These are phyloP conservation scores for Laetiporus sulphureus DNA, from an alignment of 1,284 basidiomycete species.

Conservation along the genomic window DNA sequence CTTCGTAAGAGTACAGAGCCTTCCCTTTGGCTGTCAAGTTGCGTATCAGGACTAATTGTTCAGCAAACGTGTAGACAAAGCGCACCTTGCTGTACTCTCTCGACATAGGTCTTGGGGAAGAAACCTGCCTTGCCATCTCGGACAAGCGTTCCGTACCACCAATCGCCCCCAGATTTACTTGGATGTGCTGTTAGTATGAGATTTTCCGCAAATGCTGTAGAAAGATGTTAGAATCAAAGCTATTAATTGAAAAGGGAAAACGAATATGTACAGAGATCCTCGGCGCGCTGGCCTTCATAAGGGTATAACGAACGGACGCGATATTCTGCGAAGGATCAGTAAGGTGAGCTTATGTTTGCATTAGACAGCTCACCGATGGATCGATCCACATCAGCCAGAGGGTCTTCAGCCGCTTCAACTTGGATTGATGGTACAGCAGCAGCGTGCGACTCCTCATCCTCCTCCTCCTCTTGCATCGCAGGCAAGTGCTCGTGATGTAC, in stretches of 20 bases:
- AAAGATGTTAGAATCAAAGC: background rate
- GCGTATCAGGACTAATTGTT: slow-evolving; percentile 13
- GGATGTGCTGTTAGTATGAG: slow-evolving; percentile 77
- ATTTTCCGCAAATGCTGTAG: slow-evolving; percentile 77
- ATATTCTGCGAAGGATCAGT: slow-evolving; percentile 37
- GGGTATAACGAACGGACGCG: slow-evolving; percentile 77
- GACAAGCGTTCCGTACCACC: slow-evolving; percentile 88
- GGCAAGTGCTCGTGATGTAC: slow-evolving; percentile 39
- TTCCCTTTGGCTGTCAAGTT: slow-evolving; percentile 50
- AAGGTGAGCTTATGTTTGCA: no score
- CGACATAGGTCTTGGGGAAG: slow-evolving; percentile 89
- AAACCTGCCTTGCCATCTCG: slow-evolving; percentile 72
- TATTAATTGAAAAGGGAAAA: background rate
- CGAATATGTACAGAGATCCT: slow-evolving; percentile 70
- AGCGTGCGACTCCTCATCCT: slow-evolving; percentile 34
- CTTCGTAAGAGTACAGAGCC: slow-evolving; percentile 76
- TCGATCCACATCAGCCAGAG: slow-evolving; percentile 76
- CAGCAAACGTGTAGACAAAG: slow-evolving; percentile 12
- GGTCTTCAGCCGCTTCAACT: slow-evolving; percentile 45
- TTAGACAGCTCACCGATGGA: slow-evolving; percentile 40
- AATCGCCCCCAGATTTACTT: slow-evolving; percentile 78
- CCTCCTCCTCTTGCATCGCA: slow-evolving; percentile 45
- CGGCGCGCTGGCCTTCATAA: slow-evolving; percentile 79
- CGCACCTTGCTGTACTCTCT: slow-evolving; percentile 64
- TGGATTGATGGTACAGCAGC: slow-evolving; percentile 44